Conservation (phyloP, 2,329 filamentous ascomycete genomes). For the Cercospora sp. region DNA sequence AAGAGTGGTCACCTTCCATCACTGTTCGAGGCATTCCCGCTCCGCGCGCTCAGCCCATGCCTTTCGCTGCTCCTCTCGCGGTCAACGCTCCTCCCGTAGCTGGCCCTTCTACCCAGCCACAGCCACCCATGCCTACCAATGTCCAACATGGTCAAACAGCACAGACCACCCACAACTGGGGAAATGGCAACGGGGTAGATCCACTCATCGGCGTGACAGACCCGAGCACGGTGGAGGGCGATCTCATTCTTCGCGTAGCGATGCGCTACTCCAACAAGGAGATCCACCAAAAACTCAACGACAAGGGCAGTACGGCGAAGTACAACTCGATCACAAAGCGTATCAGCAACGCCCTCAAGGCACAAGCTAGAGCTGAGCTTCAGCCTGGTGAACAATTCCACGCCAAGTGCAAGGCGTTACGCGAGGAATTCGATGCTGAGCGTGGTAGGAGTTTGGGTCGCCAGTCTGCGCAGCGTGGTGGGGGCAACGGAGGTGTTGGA, state of each 20-base stretch:
- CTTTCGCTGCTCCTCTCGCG: too few relatives aligned
- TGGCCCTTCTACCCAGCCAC: background rate
- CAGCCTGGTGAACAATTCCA: background rate
- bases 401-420: background rate
- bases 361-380: background rate
- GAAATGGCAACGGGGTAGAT: background rate
- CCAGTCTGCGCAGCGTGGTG: background rate
- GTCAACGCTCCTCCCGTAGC: background rate
- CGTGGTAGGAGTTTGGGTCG: background rate
- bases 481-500: background rate
- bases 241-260: background rate
- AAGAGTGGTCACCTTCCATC: background rate
- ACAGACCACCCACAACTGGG: background rate
- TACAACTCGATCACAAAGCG: constrained; percentile 8
- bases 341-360: constrained; percentile 8
- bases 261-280: constrained; percentile 6
- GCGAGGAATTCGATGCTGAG: background rate
- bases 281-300: background rate
- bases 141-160: background rate
- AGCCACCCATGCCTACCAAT: background rate
- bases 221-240: background rate
- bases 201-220: background rate
- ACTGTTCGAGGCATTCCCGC: background rate
- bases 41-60: background rate
- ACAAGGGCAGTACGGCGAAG: background rate